Percentiles rank a stretch among this genome's conserved stretches.
phyloP scores from a whole-genome alignment of 2,329 filamentous ascomycete species.

The Ilyonectria destructans region DNA sequence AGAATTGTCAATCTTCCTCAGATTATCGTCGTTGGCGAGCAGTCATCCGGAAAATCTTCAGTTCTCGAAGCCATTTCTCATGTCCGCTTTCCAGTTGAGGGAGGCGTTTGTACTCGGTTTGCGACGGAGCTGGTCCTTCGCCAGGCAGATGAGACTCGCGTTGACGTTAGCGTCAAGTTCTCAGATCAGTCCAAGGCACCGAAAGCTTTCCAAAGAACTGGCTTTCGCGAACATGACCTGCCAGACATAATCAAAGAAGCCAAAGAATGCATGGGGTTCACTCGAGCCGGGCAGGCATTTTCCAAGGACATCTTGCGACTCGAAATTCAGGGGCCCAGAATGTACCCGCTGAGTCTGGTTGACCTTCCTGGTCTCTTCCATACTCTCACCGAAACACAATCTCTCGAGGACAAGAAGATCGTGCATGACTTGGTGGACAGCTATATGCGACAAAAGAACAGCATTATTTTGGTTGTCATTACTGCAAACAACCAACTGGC shows the following conservation, averaged over 20 bases:
- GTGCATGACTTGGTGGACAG: slow-evolving; percentile 59
- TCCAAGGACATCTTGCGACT: slow-evolving; percentile 64
- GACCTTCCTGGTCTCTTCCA: slow-evolving; percentile 68
- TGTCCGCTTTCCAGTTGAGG: slow-evolving; percentile 72
- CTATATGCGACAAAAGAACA: slow-evolving; percentile 73
- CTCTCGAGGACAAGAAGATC: slow-evolving; percentile 49
- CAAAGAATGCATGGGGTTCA: slow-evolving; percentile 65
- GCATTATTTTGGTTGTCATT: slow-evolving; percentile 72
- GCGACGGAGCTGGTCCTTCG: slow-evolving; percentile 73
- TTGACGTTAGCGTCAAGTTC: slow-evolving; percentile 63
- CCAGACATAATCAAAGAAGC: slow-evolving; percentile 67
- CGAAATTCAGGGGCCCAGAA: slow-evolving; percentile 61
- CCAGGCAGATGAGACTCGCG: slow-evolving; percentile 52
- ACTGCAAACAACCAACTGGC: slow-evolving; percentile 66
- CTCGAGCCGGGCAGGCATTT: slow-evolving; percentile 53
- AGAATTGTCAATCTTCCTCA: slow-evolving; percentile 1
- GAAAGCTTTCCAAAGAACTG: slow-evolving; percentile 51
- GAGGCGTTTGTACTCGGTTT: slow-evolving; percentile 72
- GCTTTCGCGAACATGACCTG: slow-evolving; percentile 60
- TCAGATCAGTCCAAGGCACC: slow-evolving; percentile 44
- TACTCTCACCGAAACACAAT: slow-evolving; percentile 52
- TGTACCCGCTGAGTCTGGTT: slow-evolving; percentile 67
- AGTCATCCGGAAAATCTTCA: slow-evolving; percentile 7
- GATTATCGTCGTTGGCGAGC: slow-evolving; percentile 3
- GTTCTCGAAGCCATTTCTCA: slow-evolving; percentile 73